phyloP scores from a whole-genome alignment of 2,329 filamentous ascomycete species.

The Podosphaera aphanis region DNA sequence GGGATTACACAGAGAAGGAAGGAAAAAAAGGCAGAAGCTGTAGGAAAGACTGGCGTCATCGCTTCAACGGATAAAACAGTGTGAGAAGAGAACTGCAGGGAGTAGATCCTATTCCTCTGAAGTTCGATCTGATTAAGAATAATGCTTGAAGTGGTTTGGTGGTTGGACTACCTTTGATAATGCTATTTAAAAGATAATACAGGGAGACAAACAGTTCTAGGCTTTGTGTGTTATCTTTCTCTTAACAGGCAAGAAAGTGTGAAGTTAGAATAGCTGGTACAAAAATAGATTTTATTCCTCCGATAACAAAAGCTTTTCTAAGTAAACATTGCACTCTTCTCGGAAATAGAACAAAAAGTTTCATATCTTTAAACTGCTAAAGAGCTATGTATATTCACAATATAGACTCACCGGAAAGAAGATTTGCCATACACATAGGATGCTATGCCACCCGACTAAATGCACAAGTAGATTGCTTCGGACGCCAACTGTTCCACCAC shows the following conservation, averaged over 20 bases:
- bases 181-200: neutral
- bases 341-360: too few species aligned
- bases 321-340: too few species aligned
- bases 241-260: neutral
- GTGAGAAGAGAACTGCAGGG: neutral
- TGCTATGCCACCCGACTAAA: too few species aligned
- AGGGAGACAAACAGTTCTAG: neutral
- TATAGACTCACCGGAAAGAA: too few species aligned
- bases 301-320: too few species aligned
- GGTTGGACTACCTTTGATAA: neutral
- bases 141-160: neutral
- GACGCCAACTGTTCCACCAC: too few species aligned
- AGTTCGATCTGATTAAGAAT: neutral
- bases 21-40: neutral
- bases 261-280: neutral
- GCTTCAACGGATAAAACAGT: neutral
- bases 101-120: neutral
- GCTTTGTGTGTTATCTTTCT: neutral
- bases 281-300: too few species aligned
- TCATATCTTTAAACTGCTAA: too few species aligned
- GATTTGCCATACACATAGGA: too few species aligned
- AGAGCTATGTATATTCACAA: too few species aligned
- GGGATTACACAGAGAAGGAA: neutral
- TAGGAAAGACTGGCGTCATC: neutral
- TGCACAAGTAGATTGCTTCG: too few species aligned